Evolutionary conservation across 75 land plant species (phyloP), one percentile per base, ranked within the genome.

Genomic region (Picea sitchensis): DNA sequence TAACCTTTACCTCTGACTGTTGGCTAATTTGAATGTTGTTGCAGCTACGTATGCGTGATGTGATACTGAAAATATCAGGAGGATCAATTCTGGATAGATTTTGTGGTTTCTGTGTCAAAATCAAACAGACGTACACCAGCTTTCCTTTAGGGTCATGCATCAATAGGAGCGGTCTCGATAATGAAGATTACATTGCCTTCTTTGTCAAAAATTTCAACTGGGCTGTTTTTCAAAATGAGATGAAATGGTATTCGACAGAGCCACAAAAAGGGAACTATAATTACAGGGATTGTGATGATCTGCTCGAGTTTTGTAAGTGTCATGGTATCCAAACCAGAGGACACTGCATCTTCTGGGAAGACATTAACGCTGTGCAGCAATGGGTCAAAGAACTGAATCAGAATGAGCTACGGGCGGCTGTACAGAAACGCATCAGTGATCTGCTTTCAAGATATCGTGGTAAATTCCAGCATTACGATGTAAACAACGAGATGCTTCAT

Each of bases 401-500:
- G 32, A 68, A 38, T 75, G 91, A 93, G 54, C 83, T 97, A 32
- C 78, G 44, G 80, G 76, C 83, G 69, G 95, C 94, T 67, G 92
- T 97, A 41, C 91, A 97, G 68, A 87, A 82, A 76, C 98, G 92
- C 34, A 81, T 91, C 1, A 80, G 79, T 26, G 83, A 84, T 20
- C 90, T 95, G 47, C 86, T 97, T 54, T 78, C 90, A n/a, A 88
- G 96, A 26, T 97, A 95, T 81, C 88, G 86, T 76, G 99, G 98
- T 12, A 93, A 87, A 81, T 97, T 97, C 85, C 87, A 62, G 69
- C 99, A 97, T 78, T 97, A 91, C 75, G 99, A 97, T 76, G 99
- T 97, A 41, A 95, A 97, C 84, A 97, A 97, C 77, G 99, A 97
- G 84, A 97, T 97, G 98, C 87, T 97, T n/a, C 99, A 97, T 79